Evolutionary conservation across 2,329 filamentous ascomycete genomes (phyloP), one percentile per base, ranked within the genome.

Genomic region (Claviceps humidiphila): DNA sequence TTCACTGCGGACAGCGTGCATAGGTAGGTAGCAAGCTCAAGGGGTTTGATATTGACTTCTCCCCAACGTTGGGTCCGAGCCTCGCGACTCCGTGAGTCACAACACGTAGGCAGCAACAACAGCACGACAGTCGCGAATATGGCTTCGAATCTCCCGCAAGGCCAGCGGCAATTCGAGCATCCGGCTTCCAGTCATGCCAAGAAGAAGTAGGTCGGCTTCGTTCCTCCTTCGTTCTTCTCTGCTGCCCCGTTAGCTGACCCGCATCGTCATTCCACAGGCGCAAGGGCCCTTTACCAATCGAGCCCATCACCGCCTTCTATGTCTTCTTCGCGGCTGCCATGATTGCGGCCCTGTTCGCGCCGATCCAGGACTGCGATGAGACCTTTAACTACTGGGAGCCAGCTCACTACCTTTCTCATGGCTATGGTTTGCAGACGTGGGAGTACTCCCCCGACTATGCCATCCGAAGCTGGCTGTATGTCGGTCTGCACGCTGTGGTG

Each of bases 321-420:
- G 68, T 88, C 57, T 93, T 94, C 66, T 72, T 94, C 46, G 72
- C 74, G 34, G 83, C 85, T 58, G 89, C 89, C 63, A 58, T 85
- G 17, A 61, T 91, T 22, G 87, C 91, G 6, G 93, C 91, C 11
- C 63, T 85, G 37, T 91, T 84, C 65, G 84, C 89, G 2, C 93
- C 93, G 0, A 95, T 98, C 58, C 90, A 96, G 66, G 93, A 98
- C 68, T 98, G 93, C 66, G 93, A 98, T 62, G 93, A 98, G 72
- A 91, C 91, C 11, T 98, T 95, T 77, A 98, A 98, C 67, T 98
- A 95, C 74, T 98, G 91, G 89, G 93, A 98, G 63, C 91, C 93
- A 0, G 82, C 90, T 0, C 93, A 98, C 68, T 98, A 96, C 68
- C 78, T 98, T 30, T 85, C 82, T 54, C 89, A 96, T 72, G 87